These are phyloP conservation scores for Pseudomassariella vexata DNA, from an alignment of 2,329 filamentous ascomycete species.

Conservation along the genomic window DNA sequence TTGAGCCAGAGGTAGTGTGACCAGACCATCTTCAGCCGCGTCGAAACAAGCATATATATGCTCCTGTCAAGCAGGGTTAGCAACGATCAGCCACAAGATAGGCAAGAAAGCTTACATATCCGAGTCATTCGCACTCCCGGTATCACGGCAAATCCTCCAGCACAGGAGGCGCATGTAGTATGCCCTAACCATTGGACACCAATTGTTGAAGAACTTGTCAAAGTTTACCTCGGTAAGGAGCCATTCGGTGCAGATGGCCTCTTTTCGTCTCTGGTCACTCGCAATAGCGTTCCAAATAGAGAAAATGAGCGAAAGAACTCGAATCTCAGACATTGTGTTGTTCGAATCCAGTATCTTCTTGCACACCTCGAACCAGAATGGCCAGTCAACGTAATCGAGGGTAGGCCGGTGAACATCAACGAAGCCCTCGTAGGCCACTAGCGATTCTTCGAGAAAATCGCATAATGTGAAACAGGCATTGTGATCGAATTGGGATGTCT, in stretches of 20 bases:
- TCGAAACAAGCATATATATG: constrained; percentile 63
- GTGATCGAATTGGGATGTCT: constrained; percentile 75
- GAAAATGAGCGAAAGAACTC: constrained; percentile 76
- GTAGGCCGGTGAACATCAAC: constrained; percentile 31
- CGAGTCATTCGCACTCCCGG: constrained; percentile 56
- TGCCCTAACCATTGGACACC: constrained; percentile 91
- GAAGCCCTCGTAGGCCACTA: constrained; percentile 54
- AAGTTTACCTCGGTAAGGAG: constrained; percentile 71
- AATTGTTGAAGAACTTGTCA: constrained; percentile 80
- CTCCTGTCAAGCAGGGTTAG: constrained; percentile 40
- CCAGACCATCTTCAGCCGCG: constrained; percentile 68
- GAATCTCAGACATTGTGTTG: constrained; percentile 85
- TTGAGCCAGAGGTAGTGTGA: constrained; percentile 73
- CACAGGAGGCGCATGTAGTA: constrained; percentile 89
- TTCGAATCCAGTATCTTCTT: constrained; percentile 74
- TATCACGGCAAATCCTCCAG: constrained; percentile 79
- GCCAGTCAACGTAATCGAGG: constrained; percentile 61
- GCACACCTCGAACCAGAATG: constrained; percentile 80
- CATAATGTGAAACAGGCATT: constrained; percentile 84
- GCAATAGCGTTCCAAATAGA: constrained; percentile 71
- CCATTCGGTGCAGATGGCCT: constrained; percentile 66
- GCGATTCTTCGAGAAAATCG: constrained; percentile 80
- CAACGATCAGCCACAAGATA: constrained; percentile 1
- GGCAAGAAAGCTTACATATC: constrained; percentile 57
- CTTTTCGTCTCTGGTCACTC: constrained; percentile 61